Base-by-base conservation (phyloP, 2,329 filamentous ascomycete species). In the Monosporascus sp. region DNA sequence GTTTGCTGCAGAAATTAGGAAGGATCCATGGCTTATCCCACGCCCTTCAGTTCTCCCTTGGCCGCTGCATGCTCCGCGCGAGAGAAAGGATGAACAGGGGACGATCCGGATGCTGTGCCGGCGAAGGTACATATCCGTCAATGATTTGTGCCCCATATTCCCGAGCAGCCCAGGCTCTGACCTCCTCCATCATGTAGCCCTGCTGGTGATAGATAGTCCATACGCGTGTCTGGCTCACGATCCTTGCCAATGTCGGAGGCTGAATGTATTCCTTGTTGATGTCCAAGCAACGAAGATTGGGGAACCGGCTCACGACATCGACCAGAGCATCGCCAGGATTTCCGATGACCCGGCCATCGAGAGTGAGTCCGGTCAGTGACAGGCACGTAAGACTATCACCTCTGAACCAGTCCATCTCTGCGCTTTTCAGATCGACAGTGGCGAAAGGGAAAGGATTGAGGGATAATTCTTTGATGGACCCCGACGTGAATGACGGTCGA, bases 351-450 rank as follows among this genome's bases (percentile, higher is more conserved):
- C 53, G 43, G 14, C 50, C 48, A 22, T 53, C 87, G 1, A 85
- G 84, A 0, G 84, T 85, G 11, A 89, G 71, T 2, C 86, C 87
- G 31, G 58, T 55, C 17, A 67, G 8, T 25, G 53, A 56, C 11
- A 68, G 56, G 37, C 58, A 60, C 5, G 47, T 60, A 37, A 68
- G 46, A n/a, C 52, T 50, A 1, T 60, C 38, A 52, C 63, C 63
- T 37, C 18, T 55, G 44, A 67, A 48, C 65, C 63, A 68, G 41
- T 48, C 44, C 18, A 54, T 52, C 6, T 47, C 24, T 14, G 31
- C 17, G 20, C 24, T 7, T 5, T 31, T 6, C 17, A 39, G 8
- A 41, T 53, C 37, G 41, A 57, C 46, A 3, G 20, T 25, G 9
- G 18, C 8, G 5, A 37, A 48, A 11, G 56, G 54, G 27, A 62